Evolutionary conservation across 345 rosid species (phyloP).

Genomic region (Euphorbia tirucalli): DNA sequence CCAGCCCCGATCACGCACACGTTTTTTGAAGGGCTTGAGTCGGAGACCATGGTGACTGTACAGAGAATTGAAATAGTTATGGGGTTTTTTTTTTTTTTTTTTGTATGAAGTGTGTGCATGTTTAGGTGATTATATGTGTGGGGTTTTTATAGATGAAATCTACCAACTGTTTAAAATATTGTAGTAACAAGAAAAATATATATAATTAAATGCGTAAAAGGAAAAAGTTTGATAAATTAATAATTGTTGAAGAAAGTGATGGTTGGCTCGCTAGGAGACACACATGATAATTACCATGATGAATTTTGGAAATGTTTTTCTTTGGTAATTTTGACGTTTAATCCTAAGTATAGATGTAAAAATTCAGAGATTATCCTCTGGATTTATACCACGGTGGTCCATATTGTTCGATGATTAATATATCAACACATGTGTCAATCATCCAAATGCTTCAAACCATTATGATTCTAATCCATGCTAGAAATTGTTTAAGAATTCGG

Average conservation of each 20-base stretch:
- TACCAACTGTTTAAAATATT: not conserved
- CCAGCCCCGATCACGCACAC: constrained; percentile 99
- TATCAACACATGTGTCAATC: too few species aligned
- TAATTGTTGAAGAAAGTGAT: constrained; percentile 16
- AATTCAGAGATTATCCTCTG: too few species aligned
- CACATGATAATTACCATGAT: constrained; percentile 35
- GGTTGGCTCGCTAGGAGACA: constrained; percentile 39
- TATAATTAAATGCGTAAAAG: not conserved
- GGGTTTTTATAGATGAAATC: constrained; percentile 3
- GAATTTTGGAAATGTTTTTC: constrained; percentile 13
- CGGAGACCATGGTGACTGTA: constrained; percentile 45
- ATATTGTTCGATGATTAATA: too few species aligned
- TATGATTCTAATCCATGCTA: too few species aligned
- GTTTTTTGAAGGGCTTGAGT: constrained; percentile 23
- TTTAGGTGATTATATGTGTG: not conserved
- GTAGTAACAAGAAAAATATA: not conserved
- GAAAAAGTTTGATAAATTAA: constrained; percentile 1
- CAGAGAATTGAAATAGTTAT: not conserved
- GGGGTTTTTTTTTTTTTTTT: not conserved
- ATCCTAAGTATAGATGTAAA: too few species aligned
- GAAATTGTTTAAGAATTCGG: too few species aligned
- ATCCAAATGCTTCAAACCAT: too few species aligned
- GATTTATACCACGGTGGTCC: too few species aligned
- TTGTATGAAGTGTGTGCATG: not conserved
- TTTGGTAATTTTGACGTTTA: not conserved